Evolutionary conservation across 2,329 filamentous ascomycete species (phyloP).

Genomic region (Trichoderma simmonsii): DNA sequence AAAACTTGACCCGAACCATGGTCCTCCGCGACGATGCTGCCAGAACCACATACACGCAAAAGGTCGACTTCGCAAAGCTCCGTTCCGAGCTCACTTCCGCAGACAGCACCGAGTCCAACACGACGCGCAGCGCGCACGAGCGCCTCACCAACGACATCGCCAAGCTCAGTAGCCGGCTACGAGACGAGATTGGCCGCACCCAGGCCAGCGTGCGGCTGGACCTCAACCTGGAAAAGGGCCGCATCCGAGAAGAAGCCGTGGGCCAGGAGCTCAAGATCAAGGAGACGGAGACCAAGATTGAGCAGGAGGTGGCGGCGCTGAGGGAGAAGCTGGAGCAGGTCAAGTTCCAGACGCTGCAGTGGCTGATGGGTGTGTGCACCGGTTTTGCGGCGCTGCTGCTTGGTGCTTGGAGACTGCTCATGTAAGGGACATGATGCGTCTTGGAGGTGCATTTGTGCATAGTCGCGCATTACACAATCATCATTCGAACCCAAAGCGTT

Average conservation of each 20-base stretch:
- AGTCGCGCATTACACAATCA: background rate
- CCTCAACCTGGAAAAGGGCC: constrained; percentile 92
- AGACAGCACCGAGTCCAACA: constrained; percentile 84
- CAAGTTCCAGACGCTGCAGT: constrained; percentile 97
- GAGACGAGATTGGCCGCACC: constrained; percentile 91
- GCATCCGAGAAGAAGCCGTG: constrained; percentile 93
- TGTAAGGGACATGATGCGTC: constrained; percentile 40
- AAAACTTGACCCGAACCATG: constrained; percentile 97
- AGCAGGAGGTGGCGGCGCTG: constrained; percentile 90
- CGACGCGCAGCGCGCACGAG: constrained; percentile 87
- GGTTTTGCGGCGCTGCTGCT: constrained; percentile 65
- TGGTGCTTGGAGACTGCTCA: constrained; percentile 68
- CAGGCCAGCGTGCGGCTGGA: constrained; percentile 91
- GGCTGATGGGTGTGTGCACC: constrained; percentile 84
- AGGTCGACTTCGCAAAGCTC: constrained; percentile 97
- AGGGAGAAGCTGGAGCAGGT: constrained; percentile 92
- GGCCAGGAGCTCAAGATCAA: constrained; percentile 97
- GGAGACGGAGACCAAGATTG: constrained; percentile 97
- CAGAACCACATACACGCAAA: constrained; percentile 76
- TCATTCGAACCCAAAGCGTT: background rate
- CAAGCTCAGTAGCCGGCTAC: constrained; percentile 82
- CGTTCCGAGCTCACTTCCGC: constrained; percentile 89
- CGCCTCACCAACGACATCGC: constrained; percentile 90
- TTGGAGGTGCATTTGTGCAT: background rate
- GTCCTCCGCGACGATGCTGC: constrained; percentile 91